Conservation (phyloP, 192 early-diverging fungal species). For the Oehlia diaphana region DNA sequence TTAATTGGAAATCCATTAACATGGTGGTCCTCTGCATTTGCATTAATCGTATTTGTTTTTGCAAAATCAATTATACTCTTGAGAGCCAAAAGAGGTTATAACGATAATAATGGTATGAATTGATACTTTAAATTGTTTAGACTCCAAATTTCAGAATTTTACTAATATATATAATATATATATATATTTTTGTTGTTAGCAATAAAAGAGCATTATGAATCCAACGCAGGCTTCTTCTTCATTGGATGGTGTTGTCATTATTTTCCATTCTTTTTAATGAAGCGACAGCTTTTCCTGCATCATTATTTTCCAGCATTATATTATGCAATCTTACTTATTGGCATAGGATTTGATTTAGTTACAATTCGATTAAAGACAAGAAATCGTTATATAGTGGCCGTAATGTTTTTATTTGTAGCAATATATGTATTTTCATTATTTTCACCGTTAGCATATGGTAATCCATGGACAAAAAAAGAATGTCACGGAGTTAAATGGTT, state of each 20-base stretch:
- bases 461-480: constrained; percentile 65
- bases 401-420: constrained; percentile 53
- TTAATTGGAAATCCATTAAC: constrained; percentile 88
- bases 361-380: constrained; percentile 60
- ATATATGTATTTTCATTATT: constrained; percentile 66
- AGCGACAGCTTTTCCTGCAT: constrained; percentile 87
- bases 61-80: constrained; percentile 55
- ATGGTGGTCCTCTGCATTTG: constrained; percentile 71
- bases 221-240: constrained; percentile 66
- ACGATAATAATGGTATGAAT: constrained; percentile 37
- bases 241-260: constrained; percentile 84
- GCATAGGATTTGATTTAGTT: constrained; percentile 71
- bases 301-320: constrained; percentile 95
- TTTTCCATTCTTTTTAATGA: constrained; percentile 88
- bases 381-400: constrained; percentile 49
- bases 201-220: constrained; percentile 52
- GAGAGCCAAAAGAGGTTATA: constrained; percentile 58
- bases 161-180: too few relatives aligned
- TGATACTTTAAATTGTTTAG: background rate
- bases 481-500: constrained; percentile 82
- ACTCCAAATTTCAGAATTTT: background rate
- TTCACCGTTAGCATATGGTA: constrained; percentile 86
- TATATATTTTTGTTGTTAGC: constrained; percentile 20
- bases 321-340: constrained; percentile 76
- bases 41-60: constrained; percentile 62